Conservation (phyloP, 1,284 basidiomycete genomes). For the Austroboletus novae-zelandiae region DNA sequence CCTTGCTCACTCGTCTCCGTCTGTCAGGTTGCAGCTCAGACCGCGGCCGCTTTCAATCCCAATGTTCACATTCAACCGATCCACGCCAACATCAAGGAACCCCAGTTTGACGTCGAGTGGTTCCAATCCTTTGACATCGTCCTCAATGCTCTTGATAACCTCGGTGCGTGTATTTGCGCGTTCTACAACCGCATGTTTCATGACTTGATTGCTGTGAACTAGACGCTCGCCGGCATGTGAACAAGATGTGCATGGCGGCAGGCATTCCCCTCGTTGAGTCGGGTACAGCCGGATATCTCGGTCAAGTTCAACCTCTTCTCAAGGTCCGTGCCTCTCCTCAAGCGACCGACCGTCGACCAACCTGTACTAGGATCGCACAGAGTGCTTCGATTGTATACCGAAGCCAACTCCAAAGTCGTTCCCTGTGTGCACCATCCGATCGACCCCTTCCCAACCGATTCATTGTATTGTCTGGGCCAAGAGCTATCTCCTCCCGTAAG, state of each 20-base stretch:
- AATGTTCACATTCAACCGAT: slow-evolving; percentile 85
- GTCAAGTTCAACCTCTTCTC: slow-evolving; percentile 76
- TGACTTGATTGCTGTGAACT: neutral
- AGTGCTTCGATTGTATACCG: slow-evolving; percentile 90
- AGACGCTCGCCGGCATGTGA: slow-evolving; percentile 93
- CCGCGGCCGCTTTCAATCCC: slow-evolving; percentile 91
- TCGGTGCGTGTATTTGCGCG: slow-evolving; percentile 55
- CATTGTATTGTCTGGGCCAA: slow-evolving; percentile 99
- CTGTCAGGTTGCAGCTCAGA: slow-evolving; percentile 79
- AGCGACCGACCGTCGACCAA: neutral
- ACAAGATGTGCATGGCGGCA: slow-evolving; percentile 95
- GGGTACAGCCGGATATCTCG: slow-evolving; percentile 94
- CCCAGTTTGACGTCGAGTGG: slow-evolving; percentile 88
- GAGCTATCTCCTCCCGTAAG: slow-evolving; percentile 92
- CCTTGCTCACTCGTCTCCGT: neutral
- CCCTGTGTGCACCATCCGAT: slow-evolving; percentile 97
- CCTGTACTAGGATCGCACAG: slow-evolving; percentile 65
- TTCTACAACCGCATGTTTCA: neutral
- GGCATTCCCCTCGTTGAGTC: slow-evolving; percentile 92
- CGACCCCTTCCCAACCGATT: slow-evolving; percentile 95
- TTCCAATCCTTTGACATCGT: slow-evolving; percentile 91
- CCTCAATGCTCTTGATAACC: slow-evolving; percentile 94
- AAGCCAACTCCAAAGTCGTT: slow-evolving; percentile 93
- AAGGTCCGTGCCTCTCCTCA: slow-evolving; percentile 45
- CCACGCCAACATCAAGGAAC: slow-evolving; percentile 95